A percentile compares a stretch with the other conserved stretches of the same genome.
Conservation (phyloP, 345 rosid genomes). For the Gossypium raimondii region DNA sequence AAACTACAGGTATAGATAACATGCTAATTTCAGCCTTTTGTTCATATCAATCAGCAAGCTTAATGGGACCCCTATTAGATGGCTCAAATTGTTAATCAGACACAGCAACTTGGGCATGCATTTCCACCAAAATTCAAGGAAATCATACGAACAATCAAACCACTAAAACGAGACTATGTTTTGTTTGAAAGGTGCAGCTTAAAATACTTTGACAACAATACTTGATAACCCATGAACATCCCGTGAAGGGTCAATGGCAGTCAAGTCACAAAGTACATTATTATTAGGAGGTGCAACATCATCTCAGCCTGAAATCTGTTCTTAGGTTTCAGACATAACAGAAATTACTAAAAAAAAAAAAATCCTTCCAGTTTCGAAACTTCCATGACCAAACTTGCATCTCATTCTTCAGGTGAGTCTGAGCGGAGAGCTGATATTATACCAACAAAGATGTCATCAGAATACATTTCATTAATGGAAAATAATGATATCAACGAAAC, state of each 20-base stretch:
- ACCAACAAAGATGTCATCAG: not conserved
- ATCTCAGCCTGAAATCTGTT: not conserved
- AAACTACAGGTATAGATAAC: no score
- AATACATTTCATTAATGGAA: not conserved
- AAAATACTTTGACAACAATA: not conserved
- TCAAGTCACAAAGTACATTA: not conserved
- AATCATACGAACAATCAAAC: not conserved
- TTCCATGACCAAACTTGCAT: not conserved
- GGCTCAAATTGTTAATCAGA: no score
- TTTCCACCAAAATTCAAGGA: not conserved
- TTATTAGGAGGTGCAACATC: not conserved
- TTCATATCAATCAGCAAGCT: not conserved
- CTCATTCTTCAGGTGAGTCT: conserved; percentile 8
- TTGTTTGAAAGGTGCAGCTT: not conserved
- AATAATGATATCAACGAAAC: not conserved
- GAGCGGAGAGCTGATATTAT: conserved; percentile 6
- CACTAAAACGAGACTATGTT: not conserved
- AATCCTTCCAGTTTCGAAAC: not conserved
- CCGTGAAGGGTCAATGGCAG: not conserved
- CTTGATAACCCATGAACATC: not conserved
- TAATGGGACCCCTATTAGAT: not conserved
- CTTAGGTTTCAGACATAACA: not conserved
- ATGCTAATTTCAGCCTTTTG: not conserved
- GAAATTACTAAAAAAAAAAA: not conserved
- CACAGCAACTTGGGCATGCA: not conserved